Evolutionary conservation across 2,329 filamentous ascomycete genomes (phyloP), one percentile per base, ranked within the genome.

Genomic region (Davidsoniella virescens): DNA sequence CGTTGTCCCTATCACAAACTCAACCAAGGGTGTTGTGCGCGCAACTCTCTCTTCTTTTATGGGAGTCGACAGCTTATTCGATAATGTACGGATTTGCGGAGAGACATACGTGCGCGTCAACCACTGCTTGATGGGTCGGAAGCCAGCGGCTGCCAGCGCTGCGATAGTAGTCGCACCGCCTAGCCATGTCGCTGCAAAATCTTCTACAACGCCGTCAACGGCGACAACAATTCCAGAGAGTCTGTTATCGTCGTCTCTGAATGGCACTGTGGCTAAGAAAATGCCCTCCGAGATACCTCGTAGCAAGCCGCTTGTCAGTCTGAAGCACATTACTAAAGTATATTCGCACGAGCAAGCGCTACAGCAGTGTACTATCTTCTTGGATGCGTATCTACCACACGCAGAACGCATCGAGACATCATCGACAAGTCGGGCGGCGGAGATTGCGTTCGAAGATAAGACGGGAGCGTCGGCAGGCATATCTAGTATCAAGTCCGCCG

Each of bases 261-360:
- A 63, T 25, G 59, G 63, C 23, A 52, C 52, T 33, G 48, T 56
- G 26, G 62, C 61, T 16, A 63, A 65, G 42, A 73, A 72, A 2
- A 61, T 59, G 41, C 17, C 45, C 44, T 70, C 69, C 14, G 58
- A 58, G n/a, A 65, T 65, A 56, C 70, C 70, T 23, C 64, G 64
- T 55, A 63, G 68, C 38, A 65, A 65, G 55, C 76, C 79, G 2
- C 58, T 73, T 38, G 58, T 61, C 47, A 66, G 68, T 55, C 64
- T 88, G 54, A 64, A 67, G 50, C 71, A 82, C 57, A 73, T 96
- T 59, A 75, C 72, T 57, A 81, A 82, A 59, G 65, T 98, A 39
- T 94, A 94, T 68, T 92, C 86, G 20, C 92, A 98, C 65, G 88
- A 90, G 8, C 92, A 98, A 65, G 92, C 87, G 25, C 94, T 92